Base-by-base conservation (phyloP, 2,329 filamentous ascomycete genomes). In the Colletotrichum shisoi region DNA sequence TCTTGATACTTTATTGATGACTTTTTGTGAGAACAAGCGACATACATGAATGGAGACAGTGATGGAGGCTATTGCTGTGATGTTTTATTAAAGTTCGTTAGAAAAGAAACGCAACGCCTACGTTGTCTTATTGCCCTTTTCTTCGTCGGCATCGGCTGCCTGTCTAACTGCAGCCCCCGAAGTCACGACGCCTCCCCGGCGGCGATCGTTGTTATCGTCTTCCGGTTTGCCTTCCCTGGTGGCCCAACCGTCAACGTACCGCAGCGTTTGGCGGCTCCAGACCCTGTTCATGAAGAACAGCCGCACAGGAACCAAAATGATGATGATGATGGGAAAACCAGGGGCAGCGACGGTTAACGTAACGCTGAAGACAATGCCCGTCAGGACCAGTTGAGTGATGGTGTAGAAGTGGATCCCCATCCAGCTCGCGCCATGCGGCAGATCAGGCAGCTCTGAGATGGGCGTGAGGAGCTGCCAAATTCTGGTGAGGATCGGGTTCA, bases 341-440 rank as follows among this genome's bases (percentile, higher is more conserved):
- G 87, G 86, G 0, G 87, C 87, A 0, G 83, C 87, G n/a, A 84
- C 81, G 0, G 87, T 89, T 58, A 89, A 78, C 0, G 87, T 90
- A 17, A 89, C 76, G 40, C 85, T 83, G 71, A 90, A 90, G n/a
- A 90, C 84, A 4, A 83, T 79, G 0, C 82, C 82, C 3, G 88
- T 88, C 51, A 87, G 75, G 1, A 85, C 70, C 27, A 90, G 82
- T 73, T 89, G 86, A 0, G 83, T 75, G 1, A 86, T 59, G 0
- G 87, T 89, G 74, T 87, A 90, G 11, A 79, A 75, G 71, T 90
- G 87, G 13, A 90, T 81, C 1, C 83, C 83, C 58, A 79, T 71
- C 76, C 87, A 89, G 48, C 74, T 77, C 8, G 81, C 77, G 0
- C 78, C 76, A 3, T 70, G 66, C 0, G 84, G 83, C 4, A 87